These are phyloP conservation scores for Chalciporus pseudorubinellus DNA, from an alignment of 768 basidiomycete species.

Conservation along the genomic window DNA sequence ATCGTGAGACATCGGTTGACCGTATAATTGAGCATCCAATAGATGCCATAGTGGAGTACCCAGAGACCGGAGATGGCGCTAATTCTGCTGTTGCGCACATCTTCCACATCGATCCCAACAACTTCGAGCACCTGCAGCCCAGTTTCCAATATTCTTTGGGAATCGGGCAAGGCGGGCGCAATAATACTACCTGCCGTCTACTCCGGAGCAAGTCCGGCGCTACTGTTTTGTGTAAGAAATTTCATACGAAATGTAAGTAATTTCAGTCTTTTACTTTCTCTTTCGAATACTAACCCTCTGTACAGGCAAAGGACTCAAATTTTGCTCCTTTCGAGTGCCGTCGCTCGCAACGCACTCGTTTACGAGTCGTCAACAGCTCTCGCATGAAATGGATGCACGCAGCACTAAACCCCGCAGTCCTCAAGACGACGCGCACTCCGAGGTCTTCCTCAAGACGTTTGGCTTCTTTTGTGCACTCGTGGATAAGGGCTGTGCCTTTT, in stretches of 20 bases:
- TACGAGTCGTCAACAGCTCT: not conserved
- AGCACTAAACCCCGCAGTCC: not conserved
- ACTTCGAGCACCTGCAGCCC: not conserved
- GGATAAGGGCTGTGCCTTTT: constrained; percentile 1
- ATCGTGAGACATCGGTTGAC: not conserved
- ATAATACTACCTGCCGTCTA: not conserved
- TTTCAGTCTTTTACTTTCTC: too few relatives aligned
- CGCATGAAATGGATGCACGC: not conserved
- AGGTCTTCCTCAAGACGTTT: not conserved
- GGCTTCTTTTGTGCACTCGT: not conserved
- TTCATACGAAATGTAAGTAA: not conserved
- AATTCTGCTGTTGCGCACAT: not conserved
- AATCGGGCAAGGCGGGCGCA: not conserved
- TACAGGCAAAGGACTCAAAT: not conserved
- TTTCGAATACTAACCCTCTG: too few relatives aligned
- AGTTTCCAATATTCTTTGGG: constrained; percentile 6
- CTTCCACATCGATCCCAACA: not conserved
- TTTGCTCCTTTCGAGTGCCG: not conserved
- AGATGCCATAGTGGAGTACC: not conserved
- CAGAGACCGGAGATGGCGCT: constrained; percentile 1
- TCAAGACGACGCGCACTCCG: not conserved
- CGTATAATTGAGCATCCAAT: not conserved
- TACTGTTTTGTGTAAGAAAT: not conserved
- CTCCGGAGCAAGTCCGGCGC: not conserved
- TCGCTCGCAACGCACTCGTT: not conserved